Conservation (phyloP, 2,329 filamentous ascomycete species). For the Penicillium janthinellum region DNA sequence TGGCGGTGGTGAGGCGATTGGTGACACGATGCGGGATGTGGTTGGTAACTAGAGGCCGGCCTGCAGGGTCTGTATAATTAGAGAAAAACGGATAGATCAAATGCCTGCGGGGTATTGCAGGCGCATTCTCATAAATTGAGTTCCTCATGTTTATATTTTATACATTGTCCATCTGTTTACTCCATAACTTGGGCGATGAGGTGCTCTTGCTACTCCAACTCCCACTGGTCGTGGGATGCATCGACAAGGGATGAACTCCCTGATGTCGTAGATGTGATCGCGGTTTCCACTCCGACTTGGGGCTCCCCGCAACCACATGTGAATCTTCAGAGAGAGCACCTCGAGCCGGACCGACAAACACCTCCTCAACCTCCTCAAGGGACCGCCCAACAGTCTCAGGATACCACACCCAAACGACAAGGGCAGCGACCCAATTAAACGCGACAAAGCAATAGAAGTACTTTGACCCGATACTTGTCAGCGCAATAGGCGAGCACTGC, state of each 20-base stretch:
- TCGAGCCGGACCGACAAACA: constrained; percentile 20
- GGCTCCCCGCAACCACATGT: background rate
- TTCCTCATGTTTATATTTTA: background rate
- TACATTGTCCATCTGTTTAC: constrained; percentile 12
- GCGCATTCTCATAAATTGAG: background rate
- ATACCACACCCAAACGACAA: constrained; percentile 38
- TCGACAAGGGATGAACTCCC: constrained; percentile 25
- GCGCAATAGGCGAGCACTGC: constrained; percentile 52
- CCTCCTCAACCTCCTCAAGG: constrained; percentile 36
- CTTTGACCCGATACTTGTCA: constrained; percentile 47
- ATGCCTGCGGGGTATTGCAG: background rate
- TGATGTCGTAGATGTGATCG: constrained; percentile 19
- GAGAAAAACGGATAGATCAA: background rate
- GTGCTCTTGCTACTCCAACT: constrained; percentile 19
- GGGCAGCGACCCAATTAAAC: constrained; percentile 50
- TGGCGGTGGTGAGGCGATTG: constrained; percentile 14
- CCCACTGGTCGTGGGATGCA: constrained; percentile 22
- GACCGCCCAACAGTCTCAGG: constrained; percentile 36
- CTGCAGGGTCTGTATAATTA: background rate
- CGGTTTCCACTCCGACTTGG: constrained; percentile 1
- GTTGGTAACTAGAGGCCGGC: background rate
- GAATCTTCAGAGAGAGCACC: constrained; percentile 3
- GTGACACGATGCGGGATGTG: constrained; percentile 11
- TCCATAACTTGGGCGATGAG: constrained; percentile 14
- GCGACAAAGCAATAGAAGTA: constrained; percentile 56